Percentiles rank a stretch among this genome's conserved stretches.
Conservation (phyloP, 345 rosid species). For the Microthlaspi erraticum region DNA sequence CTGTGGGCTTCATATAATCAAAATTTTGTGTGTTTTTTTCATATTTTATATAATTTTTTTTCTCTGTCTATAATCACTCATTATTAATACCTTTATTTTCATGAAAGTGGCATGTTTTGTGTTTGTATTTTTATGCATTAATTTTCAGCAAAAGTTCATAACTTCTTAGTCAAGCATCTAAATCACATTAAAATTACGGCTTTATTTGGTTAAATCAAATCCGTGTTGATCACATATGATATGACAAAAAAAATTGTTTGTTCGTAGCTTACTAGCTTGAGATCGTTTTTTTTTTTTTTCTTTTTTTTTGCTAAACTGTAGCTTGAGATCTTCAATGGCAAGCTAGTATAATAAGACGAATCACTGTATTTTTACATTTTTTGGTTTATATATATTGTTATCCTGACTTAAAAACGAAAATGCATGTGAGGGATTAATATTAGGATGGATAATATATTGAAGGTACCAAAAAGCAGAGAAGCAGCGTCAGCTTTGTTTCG, state of each 20-base stretch:
- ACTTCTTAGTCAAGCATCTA: background rate
- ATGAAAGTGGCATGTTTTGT: background rate
- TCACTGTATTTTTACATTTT: too few relatives aligned
- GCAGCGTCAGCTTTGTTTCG: slow-evolving; percentile 5
- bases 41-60: background rate
- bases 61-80: too few relatives aligned
- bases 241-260: too few relatives aligned
- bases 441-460: background rate
- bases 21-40: background rate
- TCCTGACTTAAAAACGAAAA: background rate
- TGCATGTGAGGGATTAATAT: background rate
- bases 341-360: too few relatives aligned
- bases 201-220: slow-evolving; percentile 10
- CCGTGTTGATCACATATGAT: background rate
- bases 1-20: background rate
- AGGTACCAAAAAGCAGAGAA: background rate
- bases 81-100: background rate
- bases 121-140: background rate
- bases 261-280: too few relatives aligned
- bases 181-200: background rate
- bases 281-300: too few relatives aligned
- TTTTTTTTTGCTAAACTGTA: too few relatives aligned
- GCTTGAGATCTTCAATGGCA: too few relatives aligned
- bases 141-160: background rate
- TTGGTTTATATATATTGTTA: background rate